Percentiles rank a stretch among this genome's conserved stretches.
Evolutionary conservation across 176 grass and related monocot genomes (phyloP).

Genomic region (Phyllostachys edulis): DNA sequence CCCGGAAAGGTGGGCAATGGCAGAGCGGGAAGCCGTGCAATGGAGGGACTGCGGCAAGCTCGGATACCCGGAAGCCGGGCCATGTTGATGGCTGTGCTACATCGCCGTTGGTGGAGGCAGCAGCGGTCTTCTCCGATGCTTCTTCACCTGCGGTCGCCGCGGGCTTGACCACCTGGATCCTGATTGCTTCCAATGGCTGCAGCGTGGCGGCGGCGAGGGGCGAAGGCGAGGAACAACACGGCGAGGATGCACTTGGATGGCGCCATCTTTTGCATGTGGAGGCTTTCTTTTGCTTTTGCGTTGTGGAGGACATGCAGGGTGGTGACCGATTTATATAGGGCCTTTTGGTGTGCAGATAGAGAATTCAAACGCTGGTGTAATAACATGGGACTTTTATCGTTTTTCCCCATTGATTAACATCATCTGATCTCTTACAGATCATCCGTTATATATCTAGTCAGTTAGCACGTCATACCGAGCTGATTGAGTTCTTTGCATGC

Average conservation of each 20-base stretch:
- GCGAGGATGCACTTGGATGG: not conserved
- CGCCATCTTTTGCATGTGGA: not conserved
- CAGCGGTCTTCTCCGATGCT: not conserved
- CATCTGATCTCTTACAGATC: no score
- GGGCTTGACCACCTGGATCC: not conserved
- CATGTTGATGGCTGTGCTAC: not conserved
- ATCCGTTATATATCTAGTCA: no score
- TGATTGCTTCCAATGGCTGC: slow-evolving; percentile 12
- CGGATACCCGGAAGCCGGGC: not conserved
- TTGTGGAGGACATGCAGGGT: no score
- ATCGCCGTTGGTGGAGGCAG: not conserved
- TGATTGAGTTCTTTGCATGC: no score
- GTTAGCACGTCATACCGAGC: no score
- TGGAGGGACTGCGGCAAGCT: not conserved
- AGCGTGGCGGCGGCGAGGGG: not conserved
- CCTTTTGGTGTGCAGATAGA: no score
- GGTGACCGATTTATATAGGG: no score
- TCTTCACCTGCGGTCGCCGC: not conserved
- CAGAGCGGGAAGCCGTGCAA: not conserved
- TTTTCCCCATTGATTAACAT: no score
- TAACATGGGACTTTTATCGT: no score
- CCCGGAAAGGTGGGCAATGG: not conserved
- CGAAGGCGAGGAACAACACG: not conserved
- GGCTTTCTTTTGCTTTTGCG: not conserved
- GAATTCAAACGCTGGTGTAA: no score